Conservation (phyloP, 2,329 filamentous ascomycete genomes). For the Pseudogymnoascus sp. region DNA sequence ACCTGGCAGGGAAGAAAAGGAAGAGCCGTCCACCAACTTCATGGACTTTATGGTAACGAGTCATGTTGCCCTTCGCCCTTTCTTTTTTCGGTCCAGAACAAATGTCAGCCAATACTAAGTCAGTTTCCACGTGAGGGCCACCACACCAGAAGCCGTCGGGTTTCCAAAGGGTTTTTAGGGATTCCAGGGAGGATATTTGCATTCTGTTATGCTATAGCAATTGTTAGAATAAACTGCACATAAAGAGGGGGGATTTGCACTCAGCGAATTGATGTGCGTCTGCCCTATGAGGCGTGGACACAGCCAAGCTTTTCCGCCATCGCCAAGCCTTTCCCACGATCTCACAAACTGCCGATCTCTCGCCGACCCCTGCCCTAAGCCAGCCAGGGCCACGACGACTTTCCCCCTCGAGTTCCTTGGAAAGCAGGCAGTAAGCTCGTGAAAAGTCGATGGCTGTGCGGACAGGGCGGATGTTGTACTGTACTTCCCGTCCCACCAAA, state of each 20-base stretch:
- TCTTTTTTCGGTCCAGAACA: neutral
- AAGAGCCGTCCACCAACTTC: neutral
- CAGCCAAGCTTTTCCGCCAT: constrained; percentile 1
- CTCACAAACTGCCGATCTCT: neutral
- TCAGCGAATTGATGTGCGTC: neutral
- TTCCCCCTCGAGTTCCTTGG: neutral
- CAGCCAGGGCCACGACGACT: constrained; percentile 2
- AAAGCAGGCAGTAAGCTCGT: neutral
- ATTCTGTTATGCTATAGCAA: neutral
- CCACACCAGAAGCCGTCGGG: neutral
- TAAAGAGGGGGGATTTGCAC: neutral
- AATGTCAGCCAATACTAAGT: neutral
- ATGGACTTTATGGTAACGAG: neutral
- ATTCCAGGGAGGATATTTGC: neutral
- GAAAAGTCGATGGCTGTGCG: neutral
- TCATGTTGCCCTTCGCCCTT: neutral
- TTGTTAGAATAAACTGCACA: neutral
- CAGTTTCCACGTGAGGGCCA: neutral
- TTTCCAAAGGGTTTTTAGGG: neutral
- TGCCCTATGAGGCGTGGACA: neutral
- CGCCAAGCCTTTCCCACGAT: constrained; percentile 10
- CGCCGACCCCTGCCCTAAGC: neutral
- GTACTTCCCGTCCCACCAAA: neutral
- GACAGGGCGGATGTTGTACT: neutral
- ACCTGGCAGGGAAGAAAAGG: constrained; percentile 2